These are phyloP conservation scores for Microdochium nivale DNA, from an alignment of 2,329 filamentous ascomycete species.

Conservation along the genomic window DNA sequence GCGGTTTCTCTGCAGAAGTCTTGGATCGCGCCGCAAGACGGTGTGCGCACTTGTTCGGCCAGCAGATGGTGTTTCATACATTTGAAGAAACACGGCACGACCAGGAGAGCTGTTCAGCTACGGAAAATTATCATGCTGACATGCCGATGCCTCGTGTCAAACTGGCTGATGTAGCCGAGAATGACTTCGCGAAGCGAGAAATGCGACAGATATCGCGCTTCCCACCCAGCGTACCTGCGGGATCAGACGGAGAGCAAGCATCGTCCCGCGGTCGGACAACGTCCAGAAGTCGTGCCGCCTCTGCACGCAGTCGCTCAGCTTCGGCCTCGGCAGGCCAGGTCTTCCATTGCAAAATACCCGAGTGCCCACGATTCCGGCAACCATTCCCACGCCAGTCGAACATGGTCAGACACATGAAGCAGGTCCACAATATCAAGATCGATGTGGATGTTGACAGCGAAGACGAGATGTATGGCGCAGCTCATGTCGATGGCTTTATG, in stretches of 20 bases:
- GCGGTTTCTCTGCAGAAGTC: conserved; percentile 57
- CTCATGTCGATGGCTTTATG: conserved; percentile 63
- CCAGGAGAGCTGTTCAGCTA: conserved; percentile 8
- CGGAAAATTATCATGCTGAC: not conserved
- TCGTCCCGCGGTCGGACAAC: not conserved
- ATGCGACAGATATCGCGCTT: not conserved
- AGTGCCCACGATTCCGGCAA: conserved; percentile 33
- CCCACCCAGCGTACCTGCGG: not conserved
- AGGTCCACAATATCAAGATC: conserved; percentile 13
- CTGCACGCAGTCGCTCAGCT: not conserved
- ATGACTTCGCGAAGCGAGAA: not conserved
- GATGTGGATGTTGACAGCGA: conserved; percentile 24
- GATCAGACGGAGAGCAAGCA: not conserved
- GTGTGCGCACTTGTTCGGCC: conserved; percentile 67
- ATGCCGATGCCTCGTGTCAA: not conserved
- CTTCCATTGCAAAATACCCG: conserved; percentile 1
- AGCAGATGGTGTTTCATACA: conserved; percentile 58
- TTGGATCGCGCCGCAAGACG: conserved; percentile 63
- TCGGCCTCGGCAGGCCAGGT: not conserved
- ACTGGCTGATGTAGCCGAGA: not conserved
- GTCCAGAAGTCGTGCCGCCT: not conserved
- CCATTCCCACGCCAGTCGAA: conserved; percentile 25
- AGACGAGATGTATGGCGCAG: conserved; percentile 50
- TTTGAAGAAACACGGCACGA: conserved; percentile 25
- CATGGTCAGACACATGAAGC: conserved; percentile 5